These are phyloP conservation scores for Aureobasidium sp. DNA, from an alignment of 2,329 filamentous ascomycete species.

Conservation along the genomic window DNA sequence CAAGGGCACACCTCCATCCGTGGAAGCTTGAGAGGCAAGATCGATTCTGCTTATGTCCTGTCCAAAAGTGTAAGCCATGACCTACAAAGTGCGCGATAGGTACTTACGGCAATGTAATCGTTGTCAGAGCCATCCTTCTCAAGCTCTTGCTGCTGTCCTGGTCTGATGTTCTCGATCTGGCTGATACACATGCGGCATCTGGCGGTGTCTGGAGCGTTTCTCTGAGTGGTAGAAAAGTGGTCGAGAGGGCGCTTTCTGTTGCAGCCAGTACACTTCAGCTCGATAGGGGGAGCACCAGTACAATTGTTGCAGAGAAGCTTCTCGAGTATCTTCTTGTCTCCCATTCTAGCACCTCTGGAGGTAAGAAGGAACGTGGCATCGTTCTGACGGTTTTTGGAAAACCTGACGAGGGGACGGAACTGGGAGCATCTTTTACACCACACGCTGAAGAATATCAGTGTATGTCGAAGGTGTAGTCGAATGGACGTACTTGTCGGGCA, in stretches of 20 bases:
- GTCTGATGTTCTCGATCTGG: not conserved
- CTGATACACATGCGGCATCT: not conserved
- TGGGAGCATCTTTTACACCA: not conserved
- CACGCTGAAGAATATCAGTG: not conserved
- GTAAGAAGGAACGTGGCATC: not conserved
- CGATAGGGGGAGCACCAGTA: not conserved
- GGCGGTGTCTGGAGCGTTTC: not conserved
- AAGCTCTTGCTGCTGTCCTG: not conserved
- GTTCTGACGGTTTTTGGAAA: not conserved
- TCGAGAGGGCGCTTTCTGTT: not conserved
- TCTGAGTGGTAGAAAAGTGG: not conserved
- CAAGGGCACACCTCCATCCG: not conserved
- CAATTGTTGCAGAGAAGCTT: not conserved
- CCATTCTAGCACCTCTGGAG: not conserved
- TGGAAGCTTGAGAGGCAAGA: not conserved
- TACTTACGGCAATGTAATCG: not conserved
- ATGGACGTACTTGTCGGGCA: not conserved
- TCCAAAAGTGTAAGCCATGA: not conserved
- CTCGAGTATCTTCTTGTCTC: not conserved
- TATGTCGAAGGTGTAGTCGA: not conserved
- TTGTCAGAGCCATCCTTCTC: not conserved
- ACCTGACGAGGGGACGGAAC: not conserved
- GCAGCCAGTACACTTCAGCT: slow-evolving; percentile 4
- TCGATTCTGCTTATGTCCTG: not conserved
- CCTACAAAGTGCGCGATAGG: not conserved